Base-by-base conservation (phyloP, 148 eudicot genomes). In the Talinum fruticosum region DNA sequence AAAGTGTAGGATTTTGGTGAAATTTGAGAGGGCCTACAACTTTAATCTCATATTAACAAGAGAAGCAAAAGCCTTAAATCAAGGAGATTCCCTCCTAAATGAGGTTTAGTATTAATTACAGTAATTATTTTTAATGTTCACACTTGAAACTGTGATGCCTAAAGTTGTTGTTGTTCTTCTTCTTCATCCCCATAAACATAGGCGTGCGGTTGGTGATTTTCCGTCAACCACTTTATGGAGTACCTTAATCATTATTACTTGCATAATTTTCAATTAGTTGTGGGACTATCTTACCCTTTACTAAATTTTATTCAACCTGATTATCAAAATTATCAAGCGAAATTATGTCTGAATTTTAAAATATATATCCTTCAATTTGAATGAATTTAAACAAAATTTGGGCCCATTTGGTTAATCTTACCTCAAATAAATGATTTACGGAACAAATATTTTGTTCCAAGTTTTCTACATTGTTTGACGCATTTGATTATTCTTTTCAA, bases 221-320 rank as follows among this genome's bases (percentile, higher is more conserved):
- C 44, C 66, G 78, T 78, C 81, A 82, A 78, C 81, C 81, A 78
- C 71, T 78, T 78, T 81, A 80, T 82, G 81, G 84, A 78, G 81
- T 73, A 59, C 77, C 78, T 74, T 53, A 69, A 82, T 82, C 84
- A 82, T 82, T 75, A 44, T 70, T 70, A 33, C 30, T 67, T 73
- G 66, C 36, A 21, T 36, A 66, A 78, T 30, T 61, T 62, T 77
- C n/a, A 78, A 53, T 81, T 57, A 64, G 4, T n/a, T n/a, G n/a
- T n/a, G n/a, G n/a, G n/a, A n/a, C n/a, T n/a, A n/a, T n/a, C n/a
- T n/a, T n/a, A n/a, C n/a, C n/a, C n/a, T n/a, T n/a, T n/a, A n/a
- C n/a, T n/a, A n/a, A n/a, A n/a, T n/a, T n/a, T n/a, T n/a, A n/a
- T n/a, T n/a, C n/a, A n/a, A n/a, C n/a, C n/a, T n/a, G n/a, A n/a